A percentile compares a stretch with the other conserved stretches of the same genome.
These are phyloP conservation scores for Nakazawaea laoshanensis DNA, from an alignment of 805 yeast genomes.

Conservation along the genomic window DNA sequence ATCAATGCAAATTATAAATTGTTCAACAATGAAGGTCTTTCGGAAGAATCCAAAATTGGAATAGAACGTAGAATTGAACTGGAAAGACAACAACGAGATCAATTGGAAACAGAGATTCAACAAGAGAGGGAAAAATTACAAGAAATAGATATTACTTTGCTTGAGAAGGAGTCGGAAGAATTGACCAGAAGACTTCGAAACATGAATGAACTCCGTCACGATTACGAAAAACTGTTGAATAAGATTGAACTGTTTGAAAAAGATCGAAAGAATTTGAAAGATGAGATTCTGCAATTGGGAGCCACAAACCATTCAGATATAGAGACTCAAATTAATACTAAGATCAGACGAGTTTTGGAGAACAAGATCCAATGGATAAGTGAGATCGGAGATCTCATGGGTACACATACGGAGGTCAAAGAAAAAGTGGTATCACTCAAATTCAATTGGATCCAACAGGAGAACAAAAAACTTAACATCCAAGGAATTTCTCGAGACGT, in stretches of 20 bases:
- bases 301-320: constrained; percentile 16
- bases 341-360: constrained; percentile 20
- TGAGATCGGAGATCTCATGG: constrained; percentile 13
- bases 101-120: constrained; percentile 2
- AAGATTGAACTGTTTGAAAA: constrained; percentile 21
- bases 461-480: constrained; percentile 26
- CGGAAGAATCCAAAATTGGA: constrained; percentile 17
- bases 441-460: constrained; percentile 26
- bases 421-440: constrained; percentile 19
- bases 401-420: constrained; percentile 18
- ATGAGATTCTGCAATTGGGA: constrained; percentile 33
- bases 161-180: background rate
- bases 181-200: constrained; percentile 6
- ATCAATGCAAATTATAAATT: constrained; percentile 17
- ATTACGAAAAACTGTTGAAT: constrained; percentile 16
- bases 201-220: constrained; percentile 15
- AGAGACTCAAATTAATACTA: constrained; percentile 11
- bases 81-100: constrained; percentile 6
- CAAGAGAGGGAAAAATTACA: constrained; percentile 1
- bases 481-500: constrained; percentile 21
- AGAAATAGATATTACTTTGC: background rate
- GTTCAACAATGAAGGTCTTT: constrained; percentile 24
- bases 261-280: constrained; percentile 23
- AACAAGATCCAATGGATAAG: constrained; percentile 18
- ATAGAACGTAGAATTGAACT: constrained; percentile 2